Conservation (phyloP, 331 rosid species). For the Pyrus hybrid region DNA sequence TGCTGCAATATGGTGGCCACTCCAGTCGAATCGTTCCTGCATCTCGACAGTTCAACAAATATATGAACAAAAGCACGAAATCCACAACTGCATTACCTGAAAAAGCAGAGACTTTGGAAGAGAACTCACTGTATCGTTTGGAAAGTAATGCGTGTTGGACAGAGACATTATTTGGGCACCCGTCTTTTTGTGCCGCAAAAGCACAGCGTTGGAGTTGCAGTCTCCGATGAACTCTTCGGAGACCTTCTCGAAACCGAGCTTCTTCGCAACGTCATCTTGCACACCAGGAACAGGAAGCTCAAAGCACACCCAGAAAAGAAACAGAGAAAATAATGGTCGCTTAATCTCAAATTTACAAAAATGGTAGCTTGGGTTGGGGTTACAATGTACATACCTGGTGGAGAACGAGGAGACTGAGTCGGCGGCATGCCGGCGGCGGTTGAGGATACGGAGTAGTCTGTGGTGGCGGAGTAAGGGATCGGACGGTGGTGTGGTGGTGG, state of each 20-base stretch:
- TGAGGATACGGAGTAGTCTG: no score
- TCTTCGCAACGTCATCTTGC: constrained; percentile 52
- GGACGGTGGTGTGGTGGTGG: no score
- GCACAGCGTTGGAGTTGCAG: constrained; percentile 79
- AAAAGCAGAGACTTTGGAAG: not conserved
- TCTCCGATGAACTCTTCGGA: constrained; percentile 74
- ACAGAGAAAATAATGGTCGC: not conserved
- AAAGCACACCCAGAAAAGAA: not conserved
- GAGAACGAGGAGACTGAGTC: no score
- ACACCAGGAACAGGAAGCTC: constrained; percentile 37
- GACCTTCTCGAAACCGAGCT: constrained; percentile 71
- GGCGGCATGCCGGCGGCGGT: no score
- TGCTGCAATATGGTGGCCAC: constrained; percentile 91
- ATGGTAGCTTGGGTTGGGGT: no score
- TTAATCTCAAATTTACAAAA: not conserved
- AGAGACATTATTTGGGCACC: constrained; percentile 89
- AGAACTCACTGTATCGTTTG: constrained; percentile 82
- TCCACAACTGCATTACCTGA: not conserved
- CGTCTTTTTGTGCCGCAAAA: constrained; percentile 63
- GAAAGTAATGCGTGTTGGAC: constrained; percentile 72
- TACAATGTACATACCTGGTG: no score
- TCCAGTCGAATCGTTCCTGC: constrained; percentile 86
- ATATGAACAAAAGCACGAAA: not conserved
- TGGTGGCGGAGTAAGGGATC: no score
- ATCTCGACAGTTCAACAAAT: not conserved